Evolutionary conservation across 2,329 filamentous ascomycete genomes (phyloP), one percentile per base, ranked within the genome.

Genomic region (Hymenotorrendiella dingleyae): DNA sequence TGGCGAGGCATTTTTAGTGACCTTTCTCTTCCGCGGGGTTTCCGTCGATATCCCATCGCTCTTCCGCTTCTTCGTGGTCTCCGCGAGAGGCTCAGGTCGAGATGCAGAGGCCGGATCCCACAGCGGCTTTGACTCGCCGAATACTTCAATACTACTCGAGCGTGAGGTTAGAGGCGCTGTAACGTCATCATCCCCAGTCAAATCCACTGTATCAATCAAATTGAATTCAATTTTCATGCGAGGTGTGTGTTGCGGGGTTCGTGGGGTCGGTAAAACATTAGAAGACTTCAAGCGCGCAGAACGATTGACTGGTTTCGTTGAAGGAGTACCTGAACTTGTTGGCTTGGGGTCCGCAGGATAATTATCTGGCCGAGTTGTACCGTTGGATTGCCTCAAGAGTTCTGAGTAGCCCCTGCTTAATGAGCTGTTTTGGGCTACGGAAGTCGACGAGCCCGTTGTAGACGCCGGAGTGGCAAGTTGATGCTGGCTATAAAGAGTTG

Each of bases 381-480:
- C 44, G 42, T 43, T 47, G 4, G 40, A 52, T 14, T 42, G 45
- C 45, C 49, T 52, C 23, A 59, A 41, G 20, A 51, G 46, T 9
- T 34, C 27, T 10, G 48, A 36, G 43, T 56, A 60, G 24, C 40
- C 47, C 36, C 50, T 43, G 12, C 29, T 53, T 8, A 58, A 44
- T 14, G 52, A 55, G 10, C 30, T 12, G 11, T 12, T 36, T n/a
- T 21, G 17, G 28, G 54, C 30, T 34, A 40, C 43, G n/a, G n/a
- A n/a, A 14, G 36, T 27, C 16, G 48, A 42, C 6, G 56, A 53
- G 11, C 43, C 38, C 10, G 46, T 54, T 4, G 54, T 59, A 23
- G 56, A 58, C n/a, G 58, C 51, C 23, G 60, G 60, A 26, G 59
- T 62, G 17, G 54, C 55, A 39, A 60, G 49, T 36, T 59, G 59